Evolutionary conservation across 176 grass and related monocot genomes (phyloP), one percentile per base, ranked within the genome.

Genomic region (sorghum (Sorghum bicolor)): DNA sequence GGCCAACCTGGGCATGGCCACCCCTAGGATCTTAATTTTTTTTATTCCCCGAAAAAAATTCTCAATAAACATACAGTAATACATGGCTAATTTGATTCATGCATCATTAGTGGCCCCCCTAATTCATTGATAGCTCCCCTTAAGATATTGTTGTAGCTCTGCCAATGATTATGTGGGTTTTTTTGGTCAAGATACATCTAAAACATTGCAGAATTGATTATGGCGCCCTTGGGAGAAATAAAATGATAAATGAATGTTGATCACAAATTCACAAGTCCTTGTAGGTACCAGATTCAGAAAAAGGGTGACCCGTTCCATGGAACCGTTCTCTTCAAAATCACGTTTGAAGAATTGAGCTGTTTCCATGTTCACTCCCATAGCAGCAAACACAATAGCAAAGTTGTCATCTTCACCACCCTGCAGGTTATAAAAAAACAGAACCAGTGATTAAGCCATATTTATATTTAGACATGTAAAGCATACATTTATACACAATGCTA

Each of bases 311-410:
- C 96, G 83, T 81, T 99, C 93, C 96, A 96, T 99, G 25, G 96
- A 99, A 86, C 96, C 96, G 22, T 99, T 99, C 76, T 99, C 96
- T 87, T 99, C 96, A 84, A 99, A 99, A 91, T 99, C 96, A 76
- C 96, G 96, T 83, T 99, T 99, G 81, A 99, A 99, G 83, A 99
- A 99, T 79, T 96, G 93, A 22, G 96, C 96, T 48, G 96, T 99
- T 90, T 99, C 96, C 96, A 99, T 99, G 72, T 99, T 99, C 37
- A 99, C 96, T 86, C 96, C 96, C 96, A 99, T 99, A 80, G 96
- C 96, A n/a, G 96, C 96, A 94, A 99, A 99, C n/a, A 99, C 96
- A 38, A 99, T 99, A 79, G 96, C 96, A 69, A 99, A 99, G 70
- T 99, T 99, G 70, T 99, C 96, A 1, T 99, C 96, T 88, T 91